A percentile compares a stretch with the other conserved stretches of the same genome.
phyloP scores from a whole-genome alignment of 1,284 basidiomycete species.

The Gomphus sp. region DNA sequence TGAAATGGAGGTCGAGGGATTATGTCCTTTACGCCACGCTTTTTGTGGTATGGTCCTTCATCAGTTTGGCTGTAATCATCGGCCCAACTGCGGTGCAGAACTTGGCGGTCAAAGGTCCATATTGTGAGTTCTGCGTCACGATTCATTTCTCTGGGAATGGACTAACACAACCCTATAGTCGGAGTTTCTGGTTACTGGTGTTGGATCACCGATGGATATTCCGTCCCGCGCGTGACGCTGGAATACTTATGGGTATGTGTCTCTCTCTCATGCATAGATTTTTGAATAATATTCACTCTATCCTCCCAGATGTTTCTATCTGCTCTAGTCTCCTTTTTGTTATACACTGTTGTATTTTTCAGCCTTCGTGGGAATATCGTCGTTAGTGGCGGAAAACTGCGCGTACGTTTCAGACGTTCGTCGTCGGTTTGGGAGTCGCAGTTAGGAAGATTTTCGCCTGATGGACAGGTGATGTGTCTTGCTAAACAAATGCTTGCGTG shows the following conservation, averaged over 20 bases:
- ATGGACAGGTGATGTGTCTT: background rate
- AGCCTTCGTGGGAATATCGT: constrained; percentile 39
- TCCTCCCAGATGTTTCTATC: constrained; percentile 41
- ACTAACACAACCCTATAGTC: constrained; percentile 9
- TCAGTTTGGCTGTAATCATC: constrained; percentile 32
- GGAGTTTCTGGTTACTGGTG: constrained; percentile 46
- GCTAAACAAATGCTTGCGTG: constrained; percentile 5
- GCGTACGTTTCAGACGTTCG: constrained; percentile 17
- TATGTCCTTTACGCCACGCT: constrained; percentile 30
- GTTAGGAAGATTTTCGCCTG: background rate
- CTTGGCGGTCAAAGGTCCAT: constrained; percentile 28
- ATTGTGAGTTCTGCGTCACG: constrained; percentile 20
- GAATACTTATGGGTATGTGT: constrained; percentile 40
- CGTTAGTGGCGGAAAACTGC: constrained; percentile 26
- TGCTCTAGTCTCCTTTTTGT: constrained; percentile 31
- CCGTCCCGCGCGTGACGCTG: constrained; percentile 31
- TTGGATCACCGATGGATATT: constrained; percentile 41
- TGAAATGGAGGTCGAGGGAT: constrained; percentile 28
- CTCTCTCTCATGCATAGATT: background rate
- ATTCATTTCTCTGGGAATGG: background rate
- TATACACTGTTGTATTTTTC: constrained; percentile 39
- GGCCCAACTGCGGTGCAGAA: constrained; percentile 33
- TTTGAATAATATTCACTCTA: background rate
- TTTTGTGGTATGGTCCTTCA: constrained; percentile 34
- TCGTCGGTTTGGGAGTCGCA: background rate